Conservation (phyloP, 1,284 basidiomycete species). For the Ustilago nuda region DNA sequence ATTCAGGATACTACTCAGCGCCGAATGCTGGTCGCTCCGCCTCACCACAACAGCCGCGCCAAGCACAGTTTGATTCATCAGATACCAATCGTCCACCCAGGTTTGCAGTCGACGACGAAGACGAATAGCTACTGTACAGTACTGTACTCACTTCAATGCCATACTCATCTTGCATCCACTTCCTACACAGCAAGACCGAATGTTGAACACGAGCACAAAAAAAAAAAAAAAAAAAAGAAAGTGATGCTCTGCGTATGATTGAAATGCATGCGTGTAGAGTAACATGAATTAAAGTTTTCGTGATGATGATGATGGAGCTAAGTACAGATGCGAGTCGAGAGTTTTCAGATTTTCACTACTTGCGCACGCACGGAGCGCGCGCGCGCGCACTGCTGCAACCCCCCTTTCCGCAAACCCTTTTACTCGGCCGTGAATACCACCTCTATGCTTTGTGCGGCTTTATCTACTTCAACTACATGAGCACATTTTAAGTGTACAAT, state of each 20-base stretch:
- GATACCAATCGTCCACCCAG: slow-evolving; percentile 32
- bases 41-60: slow-evolving; percentile 9
- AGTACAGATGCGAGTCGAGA: no score
- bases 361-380: no score
- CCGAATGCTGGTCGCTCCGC: not conserved
- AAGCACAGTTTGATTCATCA: slow-evolving; percentile 7
- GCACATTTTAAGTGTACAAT: not conserved
- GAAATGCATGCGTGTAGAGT: slow-evolving; percentile 4
- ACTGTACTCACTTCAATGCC: not conserved
- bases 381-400: no score
- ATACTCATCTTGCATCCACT: not conserved
- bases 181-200: not conserved
- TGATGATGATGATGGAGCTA: no score
- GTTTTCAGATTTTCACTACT: no score
- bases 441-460: no score
- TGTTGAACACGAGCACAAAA: not conserved
- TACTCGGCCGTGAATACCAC: no score
- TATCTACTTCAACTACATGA: no score
- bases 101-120: slow-evolving; percentile 36
- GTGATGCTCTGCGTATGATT: slow-evolving; percentile 21
- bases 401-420: no score
- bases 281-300: no score
- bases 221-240: not conserved
- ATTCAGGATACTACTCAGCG: slow-evolving; percentile 38
- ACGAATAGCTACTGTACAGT: slow-evolving; percentile 11